Base-by-base conservation (phyloP, 805 yeast species). In the Candida xiaguanensis region DNA sequence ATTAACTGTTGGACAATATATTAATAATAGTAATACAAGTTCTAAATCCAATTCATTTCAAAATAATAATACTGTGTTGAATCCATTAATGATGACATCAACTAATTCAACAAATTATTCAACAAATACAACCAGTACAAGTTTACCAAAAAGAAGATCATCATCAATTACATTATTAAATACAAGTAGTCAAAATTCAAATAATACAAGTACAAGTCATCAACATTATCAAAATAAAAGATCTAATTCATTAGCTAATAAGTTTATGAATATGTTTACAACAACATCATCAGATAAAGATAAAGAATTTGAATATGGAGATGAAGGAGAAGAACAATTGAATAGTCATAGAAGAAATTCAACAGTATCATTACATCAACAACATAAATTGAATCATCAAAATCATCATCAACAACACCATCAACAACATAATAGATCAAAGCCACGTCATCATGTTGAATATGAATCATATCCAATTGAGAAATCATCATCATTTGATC, bases 401-500 rank as follows among this genome's bases (percentile, higher is more conserved):
- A 31, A 26, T 25, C 13, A 22, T 4, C 3, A 19, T 23, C 19
- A 34, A 24, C 14, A 19, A n/a, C 25, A 34, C 25, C 17, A 20
- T 27, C 22, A 32, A 12, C 24, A n/a, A 31, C 31, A 35, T 32
- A 22, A 5, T 34, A 26, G 46, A 40, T 18, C 8, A 26, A 14
- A 41, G 32, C 8, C 14, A 13, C 16, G 8, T 6, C 25, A 31
- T 19, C 13, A 9, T 13, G 11, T 18, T 19, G 26, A 17, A 9
- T n/a, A 32, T 23, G 36, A 32, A 23, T 23, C 28, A 12, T 34
- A 34, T 19, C 31, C 37, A 13, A 24, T 34, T 16, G 24, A 39
- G 9, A 36, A 41, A 22, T 26, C 61, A 5, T 40, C 37, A 33
- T 55, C 62, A 28, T 65, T 42, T 40, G 74, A 67, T 41, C 71